These are phyloP conservation scores for Nymphaea thermarum DNA, from an alignment of 164 flowering plant genomes.

Conservation along the genomic window DNA sequence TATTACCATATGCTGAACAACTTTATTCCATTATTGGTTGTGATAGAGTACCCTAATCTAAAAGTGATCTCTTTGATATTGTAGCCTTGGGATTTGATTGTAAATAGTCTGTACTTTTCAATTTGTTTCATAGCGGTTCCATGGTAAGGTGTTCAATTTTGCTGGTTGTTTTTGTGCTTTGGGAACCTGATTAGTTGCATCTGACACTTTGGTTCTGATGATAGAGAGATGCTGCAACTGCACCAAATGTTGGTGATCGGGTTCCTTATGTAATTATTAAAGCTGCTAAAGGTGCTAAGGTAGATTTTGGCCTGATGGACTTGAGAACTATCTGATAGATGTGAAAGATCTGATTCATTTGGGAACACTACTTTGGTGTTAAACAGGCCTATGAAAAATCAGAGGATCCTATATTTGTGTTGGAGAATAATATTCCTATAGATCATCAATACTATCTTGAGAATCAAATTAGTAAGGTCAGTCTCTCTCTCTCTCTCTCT, in stretches of 20 bases:
- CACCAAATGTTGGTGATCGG: slow-evolving; percentile 98
- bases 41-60: no score
- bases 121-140: no score
- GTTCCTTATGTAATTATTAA: slow-evolving; percentile 96
- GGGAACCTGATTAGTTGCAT: neutral
- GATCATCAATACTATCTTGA: slow-evolving; percentile 91
- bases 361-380: slow-evolving; percentile 7
- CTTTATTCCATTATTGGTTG: no score
- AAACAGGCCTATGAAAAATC: slow-evolving; percentile 93
- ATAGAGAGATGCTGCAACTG: slow-evolving; percentile 99
- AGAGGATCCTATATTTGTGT: slow-evolving; percentile 95
- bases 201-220: slow-evolving; percentile 5
- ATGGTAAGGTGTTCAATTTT: no score
- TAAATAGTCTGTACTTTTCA: no score
- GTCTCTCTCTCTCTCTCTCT: slow-evolving; percentile 3
- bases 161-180: no score
- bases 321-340: neutral
- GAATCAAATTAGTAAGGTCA: slow-evolving; percentile 90
- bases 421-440: slow-evolving; percentile 93
- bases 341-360: neutral
- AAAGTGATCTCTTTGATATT: no score
- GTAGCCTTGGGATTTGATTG: no score
- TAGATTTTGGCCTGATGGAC: slow-evolving; percentile 15
- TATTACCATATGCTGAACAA: no score
- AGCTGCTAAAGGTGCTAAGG: slow-evolving; percentile 99